Evolutionary conservation across 73 alveolate genomes (phyloP).

Genomic region (Breviolum minutum): DNA sequence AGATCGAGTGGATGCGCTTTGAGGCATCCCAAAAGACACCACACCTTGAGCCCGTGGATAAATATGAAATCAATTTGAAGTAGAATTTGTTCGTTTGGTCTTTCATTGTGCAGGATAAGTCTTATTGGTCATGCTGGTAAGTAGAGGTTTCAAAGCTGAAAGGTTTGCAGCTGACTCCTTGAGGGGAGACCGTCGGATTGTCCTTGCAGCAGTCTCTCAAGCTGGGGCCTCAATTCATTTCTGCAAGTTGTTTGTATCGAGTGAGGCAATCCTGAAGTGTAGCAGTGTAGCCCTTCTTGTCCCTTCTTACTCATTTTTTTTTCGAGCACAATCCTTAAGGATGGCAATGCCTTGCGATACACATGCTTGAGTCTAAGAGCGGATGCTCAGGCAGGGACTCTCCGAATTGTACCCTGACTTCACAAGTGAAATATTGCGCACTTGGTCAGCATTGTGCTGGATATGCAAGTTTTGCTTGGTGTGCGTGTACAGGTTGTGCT

Average conservation of each 20-base stretch:
- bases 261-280: background rate
- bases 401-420: background rate
- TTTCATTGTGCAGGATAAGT: too few species aligned
- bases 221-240: background rate
- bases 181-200: constrained; percentile 10
- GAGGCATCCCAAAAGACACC: background rate
- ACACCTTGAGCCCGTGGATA: background rate
- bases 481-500: constrained; percentile 21
- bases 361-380: background rate
- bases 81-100: background rate
- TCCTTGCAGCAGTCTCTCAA: constrained; percentile 36
- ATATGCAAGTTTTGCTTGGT: background rate
- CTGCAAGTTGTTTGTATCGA: background rate
- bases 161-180: constrained; percentile 22
- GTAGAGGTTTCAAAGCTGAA: background rate
- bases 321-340: background rate
- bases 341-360: constrained; percentile 27
- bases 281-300: background rate
- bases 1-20: constrained; percentile 7
- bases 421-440: background rate
- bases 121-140: too few species aligned
- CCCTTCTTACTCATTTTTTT: background rate
- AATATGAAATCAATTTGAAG: background rate
- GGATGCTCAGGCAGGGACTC: background rate
- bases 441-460: too few species aligned